Evolutionary conservation across 2,329 filamentous ascomycete genomes (phyloP).

Genomic region (Colletotrichum falcatum): DNA sequence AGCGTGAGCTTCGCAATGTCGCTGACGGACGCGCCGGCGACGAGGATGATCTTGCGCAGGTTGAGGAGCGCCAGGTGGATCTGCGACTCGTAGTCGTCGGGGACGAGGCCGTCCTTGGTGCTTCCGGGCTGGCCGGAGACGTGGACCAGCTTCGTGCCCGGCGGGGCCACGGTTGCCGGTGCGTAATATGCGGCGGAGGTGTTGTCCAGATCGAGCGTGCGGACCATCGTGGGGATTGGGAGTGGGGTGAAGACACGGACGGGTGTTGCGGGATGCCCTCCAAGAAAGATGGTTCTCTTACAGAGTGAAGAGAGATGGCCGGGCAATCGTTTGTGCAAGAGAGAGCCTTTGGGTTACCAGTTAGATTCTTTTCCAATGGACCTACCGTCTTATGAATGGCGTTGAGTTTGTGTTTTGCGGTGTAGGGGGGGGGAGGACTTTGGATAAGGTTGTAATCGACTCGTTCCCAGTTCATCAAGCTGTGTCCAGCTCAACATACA

Average conservation of each 20-base stretch:
- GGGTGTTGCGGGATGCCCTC: background rate
- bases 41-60: background rate
- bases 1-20: background rate
- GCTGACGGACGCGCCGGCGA: background rate
- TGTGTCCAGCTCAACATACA: background rate
- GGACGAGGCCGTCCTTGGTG: background rate
- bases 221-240: background rate
- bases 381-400: background rate
- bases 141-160: background rate
- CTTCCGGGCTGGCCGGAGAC: background rate
- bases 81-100: background rate
- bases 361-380: background rate
- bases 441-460: too few relatives aligned
- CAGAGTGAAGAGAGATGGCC: background rate
- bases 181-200: background rate
- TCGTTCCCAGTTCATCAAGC: background rate
- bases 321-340: background rate
- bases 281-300: background rate
- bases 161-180: background rate
- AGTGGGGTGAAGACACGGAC: background rate
- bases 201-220: background rate
- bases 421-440: too few relatives aligned
- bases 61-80: background rate
- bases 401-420: too few relatives aligned
- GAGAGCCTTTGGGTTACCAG: background rate